Conservation (phyloP, 2,329 filamentous ascomycete species). For the Neurospora sp. region DNA sequence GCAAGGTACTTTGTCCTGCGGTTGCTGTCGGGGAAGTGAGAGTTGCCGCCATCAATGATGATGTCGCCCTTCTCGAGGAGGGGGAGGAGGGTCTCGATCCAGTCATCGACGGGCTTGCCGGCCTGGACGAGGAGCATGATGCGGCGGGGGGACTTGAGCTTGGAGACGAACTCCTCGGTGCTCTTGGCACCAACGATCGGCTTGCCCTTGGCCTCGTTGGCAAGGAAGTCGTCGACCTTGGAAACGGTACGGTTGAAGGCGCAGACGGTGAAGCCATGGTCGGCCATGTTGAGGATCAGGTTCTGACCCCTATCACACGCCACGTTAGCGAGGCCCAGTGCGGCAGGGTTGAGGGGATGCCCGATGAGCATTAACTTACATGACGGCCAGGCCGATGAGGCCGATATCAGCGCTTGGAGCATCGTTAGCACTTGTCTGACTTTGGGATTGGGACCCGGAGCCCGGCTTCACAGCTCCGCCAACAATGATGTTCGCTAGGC, state of each 20-base stretch:
- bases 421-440: conserved; percentile 45
- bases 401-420: conserved; percentile 71
- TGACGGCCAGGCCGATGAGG: conserved; percentile 87
- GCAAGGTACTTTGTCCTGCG: conserved; percentile 85
- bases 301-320: conserved; percentile 57
- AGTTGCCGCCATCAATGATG: conserved; percentile 99
- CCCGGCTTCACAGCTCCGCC: conserved; percentile 44
- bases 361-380: conserved; percentile 41
- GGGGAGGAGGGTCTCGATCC: conserved; percentile 90
- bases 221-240: conserved; percentile 94
- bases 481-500: conserved; percentile 64
- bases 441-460: conserved; percentile 17
- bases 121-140: conserved; percentile 99
- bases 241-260: conserved; percentile 97
- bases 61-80: conserved; percentile 82
- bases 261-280: conserved; percentile 91
- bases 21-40: conserved; percentile 98
- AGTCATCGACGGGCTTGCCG: conserved; percentile 94
- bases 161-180: conserved; percentile 87
- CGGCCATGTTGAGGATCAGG: conserved; percentile 81
- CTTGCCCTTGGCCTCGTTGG: conserved; percentile 91
- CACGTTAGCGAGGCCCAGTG: conserved; percentile 5
- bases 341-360: conserved; percentile 1
- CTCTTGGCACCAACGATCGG: conserved; percentile 88
- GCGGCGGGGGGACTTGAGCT: conserved; percentile 94